A percentile compares a stretch with the other conserved stretches of the same genome.
Conservation (phyloP, 768 basidiomycete species). For the Suillus cothurnatus region DNA sequence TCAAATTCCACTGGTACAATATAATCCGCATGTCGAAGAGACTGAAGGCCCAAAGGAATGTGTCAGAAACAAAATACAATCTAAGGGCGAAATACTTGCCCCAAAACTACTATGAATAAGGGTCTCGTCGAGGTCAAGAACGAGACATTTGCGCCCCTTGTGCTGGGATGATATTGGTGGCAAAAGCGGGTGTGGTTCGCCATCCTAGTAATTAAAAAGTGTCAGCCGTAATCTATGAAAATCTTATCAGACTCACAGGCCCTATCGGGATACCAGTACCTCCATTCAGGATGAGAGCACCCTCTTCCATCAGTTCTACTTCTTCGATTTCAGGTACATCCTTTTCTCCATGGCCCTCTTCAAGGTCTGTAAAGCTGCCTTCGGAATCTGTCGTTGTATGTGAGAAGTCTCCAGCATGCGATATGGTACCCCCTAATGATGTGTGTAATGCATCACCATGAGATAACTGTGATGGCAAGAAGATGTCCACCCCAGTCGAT, state of each 20-base stretch:
- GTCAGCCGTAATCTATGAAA: background rate
- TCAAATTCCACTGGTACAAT: conserved; percentile 97
- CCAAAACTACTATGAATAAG: conserved; percentile 94
- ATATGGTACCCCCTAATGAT: conserved; percentile 18
- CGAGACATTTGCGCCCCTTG: conserved; percentile 84
- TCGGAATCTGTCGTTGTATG: background rate
- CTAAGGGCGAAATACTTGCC: conserved; percentile 46
- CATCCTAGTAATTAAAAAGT: conserved; percentile 55
- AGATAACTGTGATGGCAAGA: conserved; percentile 5
- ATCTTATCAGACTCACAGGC: conserved; percentile 53
- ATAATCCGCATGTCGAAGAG: conserved; percentile 86
- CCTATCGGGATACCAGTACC: conserved; percentile 91
- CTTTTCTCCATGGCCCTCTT: conserved; percentile 63
- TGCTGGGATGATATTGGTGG: conserved; percentile 75
- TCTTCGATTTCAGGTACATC: conserved; percentile 61
- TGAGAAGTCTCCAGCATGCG: background rate
- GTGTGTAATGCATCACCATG: background rate
- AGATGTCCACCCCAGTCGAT: conserved; percentile 48
- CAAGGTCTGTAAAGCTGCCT: conserved; percentile 44
- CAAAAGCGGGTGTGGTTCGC: conserved; percentile 76
- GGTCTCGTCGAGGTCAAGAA: conserved; percentile 94
- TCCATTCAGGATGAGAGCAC: conserved; percentile 77
- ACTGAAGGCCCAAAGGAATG: conserved; percentile 42
- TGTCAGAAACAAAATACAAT: conserved; percentile 14
- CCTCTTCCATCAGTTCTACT: conserved; percentile 47